These are phyloP conservation scores for Phialophora verrucosa DNA, from an alignment of 2,329 filamentous ascomycete genomes.

Conservation along the genomic window DNA sequence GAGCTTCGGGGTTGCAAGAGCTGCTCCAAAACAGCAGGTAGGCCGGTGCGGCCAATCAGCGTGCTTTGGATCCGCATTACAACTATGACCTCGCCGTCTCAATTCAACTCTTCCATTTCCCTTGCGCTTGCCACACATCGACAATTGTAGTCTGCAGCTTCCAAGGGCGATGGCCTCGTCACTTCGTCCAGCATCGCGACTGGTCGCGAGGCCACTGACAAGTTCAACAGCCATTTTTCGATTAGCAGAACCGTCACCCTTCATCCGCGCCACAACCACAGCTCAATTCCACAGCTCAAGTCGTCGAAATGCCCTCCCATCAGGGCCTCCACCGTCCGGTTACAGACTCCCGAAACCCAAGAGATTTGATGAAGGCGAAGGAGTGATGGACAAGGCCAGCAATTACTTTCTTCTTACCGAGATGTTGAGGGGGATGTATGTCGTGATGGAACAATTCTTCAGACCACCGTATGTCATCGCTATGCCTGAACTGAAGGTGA, in stretches of 20 bases:
- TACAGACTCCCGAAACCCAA: constrained; percentile 78
- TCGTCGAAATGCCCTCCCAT: constrained; percentile 67
- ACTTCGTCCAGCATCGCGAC: constrained; percentile 49
- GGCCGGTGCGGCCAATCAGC: constrained; percentile 22
- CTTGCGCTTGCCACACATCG: constrained; percentile 35
- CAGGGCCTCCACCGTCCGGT: constrained; percentile 76
- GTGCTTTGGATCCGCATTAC: constrained; percentile 9
- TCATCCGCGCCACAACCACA: constrained; percentile 57
- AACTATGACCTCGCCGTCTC: constrained; percentile 14
- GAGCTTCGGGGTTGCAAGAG: constrained; percentile 30
- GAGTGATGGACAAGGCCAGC: constrained; percentile 78
- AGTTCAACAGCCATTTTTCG: constrained; percentile 41
- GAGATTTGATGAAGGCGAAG: constrained; percentile 83
- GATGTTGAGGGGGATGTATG: constrained; percentile 97
- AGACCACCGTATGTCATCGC: constrained; percentile 80
- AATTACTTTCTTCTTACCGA: constrained; percentile 96
- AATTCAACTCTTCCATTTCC: constrained; percentile 11
- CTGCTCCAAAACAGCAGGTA: constrained; percentile 9
- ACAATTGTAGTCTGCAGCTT: constrained; percentile 32
- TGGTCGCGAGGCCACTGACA: constrained; percentile 51
- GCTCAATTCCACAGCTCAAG: constrained; percentile 69
- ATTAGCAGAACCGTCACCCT: constrained; percentile 41
- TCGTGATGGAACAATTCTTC: constrained; percentile 97
- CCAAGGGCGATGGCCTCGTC: constrained; percentile 52
- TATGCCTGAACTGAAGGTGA: background rate